A percentile compares a stretch with the other conserved stretches of the same genome.
Evolutionary conservation across 495 filamentous ascomycete species (phyloP).

Genomic region (Hyaloscypha bicolor): DNA sequence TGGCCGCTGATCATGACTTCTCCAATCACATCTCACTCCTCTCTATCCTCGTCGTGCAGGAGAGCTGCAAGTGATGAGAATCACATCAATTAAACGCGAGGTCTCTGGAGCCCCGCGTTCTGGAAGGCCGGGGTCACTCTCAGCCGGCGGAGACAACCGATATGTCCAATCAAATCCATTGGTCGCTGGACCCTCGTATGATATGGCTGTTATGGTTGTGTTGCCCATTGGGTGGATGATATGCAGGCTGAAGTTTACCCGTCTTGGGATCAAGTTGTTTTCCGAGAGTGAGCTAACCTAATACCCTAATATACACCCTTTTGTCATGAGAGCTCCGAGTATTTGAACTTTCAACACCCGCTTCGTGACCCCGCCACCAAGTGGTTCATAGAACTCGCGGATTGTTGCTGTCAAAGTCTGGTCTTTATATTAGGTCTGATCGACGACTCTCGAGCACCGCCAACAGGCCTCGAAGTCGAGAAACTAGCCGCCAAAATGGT

Average conservation of each 20-base stretch:
- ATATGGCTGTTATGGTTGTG: not conserved
- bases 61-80: not conserved
- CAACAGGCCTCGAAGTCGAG: not conserved
- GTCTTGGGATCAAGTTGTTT: constrained; percentile 8
- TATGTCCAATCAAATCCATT: not conserved
- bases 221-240: constrained; percentile 3
- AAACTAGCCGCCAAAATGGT: constrained; percentile 30
- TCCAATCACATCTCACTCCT: not conserved
- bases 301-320: constrained; percentile 9
- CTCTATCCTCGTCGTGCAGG: not conserved
- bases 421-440: not conserved
- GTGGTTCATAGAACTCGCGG: not conserved
- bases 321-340: constrained; percentile 4
- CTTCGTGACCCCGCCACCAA: not conserved
- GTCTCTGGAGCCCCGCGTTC: constrained; percentile 4
- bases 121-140: not conserved
- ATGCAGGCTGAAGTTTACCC: constrained; percentile 1
- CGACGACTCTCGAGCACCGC: not conserved
- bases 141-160: not conserved
- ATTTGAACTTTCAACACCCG: not conserved
- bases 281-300: not conserved
- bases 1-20: not conserved
- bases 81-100: not conserved
- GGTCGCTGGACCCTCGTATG: not conserved
- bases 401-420: not conserved